Evolutionary conservation across 345 rosid species (phyloP), one percentile per base, ranked within the genome.

Genomic region (Schrenkiella parvula): DNA sequence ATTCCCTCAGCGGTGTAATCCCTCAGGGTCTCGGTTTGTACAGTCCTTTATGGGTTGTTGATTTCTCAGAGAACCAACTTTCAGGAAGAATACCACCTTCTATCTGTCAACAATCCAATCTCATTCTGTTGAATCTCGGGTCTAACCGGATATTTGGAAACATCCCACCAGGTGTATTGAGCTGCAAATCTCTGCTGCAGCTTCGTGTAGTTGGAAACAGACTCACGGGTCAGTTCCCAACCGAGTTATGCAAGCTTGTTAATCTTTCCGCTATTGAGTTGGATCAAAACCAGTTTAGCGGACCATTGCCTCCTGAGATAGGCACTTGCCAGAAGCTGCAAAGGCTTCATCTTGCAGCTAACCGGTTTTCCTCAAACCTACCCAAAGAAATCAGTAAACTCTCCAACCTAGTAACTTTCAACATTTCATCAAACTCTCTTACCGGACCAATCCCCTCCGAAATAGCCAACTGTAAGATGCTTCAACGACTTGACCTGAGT

Each of bases 401-500:
- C 71, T 78, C 97, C 64, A 81, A 84, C 72, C 48, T 95, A 68
- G 99, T 95, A 62, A 88, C 79, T 57, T 84, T 95, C 68, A 95
- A 95, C 75, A 66, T 91, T 70, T 95, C 99, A 0, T 84, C 86
- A 14, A 95, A 95, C 81, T 77, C 77, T 38, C 83, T 95, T 62
- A 77, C 79, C 0, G 97, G 99, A 60, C 64, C 13, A 43, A 77
- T 95, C 61, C 99, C 96, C 8, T 75, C 77, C 2, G 89, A 87
- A 50, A 88, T 95, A 51, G 81, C 88, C 39, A 79, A 80, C 77
- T 91, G 97, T 80, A 80, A 42, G 80, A 86, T 74, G 90, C 97
- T 95, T 78, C 97, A 95, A 77, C 86, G 96, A 9, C 90, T 95
- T 64, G 99, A 95, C 84, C 78, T 95, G 61, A 88, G 93, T 77